Base-by-base conservation (phyloP, 2,329 filamentous ascomycete species). In the Aspergillus awamori region DNA sequence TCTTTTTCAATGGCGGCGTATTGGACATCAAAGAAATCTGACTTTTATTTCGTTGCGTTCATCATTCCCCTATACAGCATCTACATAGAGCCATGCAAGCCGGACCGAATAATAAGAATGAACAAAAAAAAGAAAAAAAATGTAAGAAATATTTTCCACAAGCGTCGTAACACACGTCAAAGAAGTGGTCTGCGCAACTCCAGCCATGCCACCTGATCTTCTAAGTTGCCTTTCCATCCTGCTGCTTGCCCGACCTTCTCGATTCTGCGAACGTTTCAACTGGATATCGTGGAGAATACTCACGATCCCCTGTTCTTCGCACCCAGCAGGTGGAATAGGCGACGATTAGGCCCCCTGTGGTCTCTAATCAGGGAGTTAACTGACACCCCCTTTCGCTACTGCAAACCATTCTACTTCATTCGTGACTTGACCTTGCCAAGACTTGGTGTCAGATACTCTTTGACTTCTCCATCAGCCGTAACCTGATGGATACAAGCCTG, bases 121-220 rank as follows among this genome's bases (percentile, higher is more conserved):
- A 69, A 61, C 38, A 67, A 33, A 63, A 64, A 61, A 61, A 63
- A 68, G 67, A 69, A 61, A 30, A 67, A 30, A 30, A 64, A 61
- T 43, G 47, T 55, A 62, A 58, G 64, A 70, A 67, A 62, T 55
- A 63, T 64, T 67, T 68, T 62, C 63, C 64, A 67, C 63, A 68
- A 71, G 73, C 70, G 69, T 74, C 72, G 67, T 73, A 72, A 71
- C 68, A 70, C 65, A 68, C 69, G 68, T 70, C 69, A 67, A 66
- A 68, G 66, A 67, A 71, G 64, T 67, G 58, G 59, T 62, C 63
- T 63, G 63, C 53, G 68, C 64, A 70, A 70, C 70, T 72, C 68
- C 65, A 67, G 64, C 66, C 63, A 66, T 65, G 62, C 69, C 63
- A 59, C 68, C 62, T 67, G 64, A 64, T 59, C 30, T 53, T 61